Evolutionary conservation across 139 green algal species (phyloP), one percentile per base, ranked within the genome.

Genomic region (Limnomonas spitsbergensis): DNA sequence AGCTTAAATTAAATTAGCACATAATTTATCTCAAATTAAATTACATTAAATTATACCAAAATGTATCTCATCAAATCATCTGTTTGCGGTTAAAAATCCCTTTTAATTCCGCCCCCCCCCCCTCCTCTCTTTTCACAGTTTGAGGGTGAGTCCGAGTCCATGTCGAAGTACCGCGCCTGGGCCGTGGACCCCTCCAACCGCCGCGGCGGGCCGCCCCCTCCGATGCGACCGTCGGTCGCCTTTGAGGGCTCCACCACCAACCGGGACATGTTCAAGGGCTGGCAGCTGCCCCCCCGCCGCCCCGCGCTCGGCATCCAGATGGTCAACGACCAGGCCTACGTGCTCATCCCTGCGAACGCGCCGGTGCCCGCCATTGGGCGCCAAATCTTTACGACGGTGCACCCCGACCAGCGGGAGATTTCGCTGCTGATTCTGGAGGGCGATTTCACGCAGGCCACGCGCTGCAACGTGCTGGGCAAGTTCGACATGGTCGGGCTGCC

Each of bases 401-500:
- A 89, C 73, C 73, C 87, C 76, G 77, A 85, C 71, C 87, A 91
- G 83, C 68, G 54, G 9, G 85, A 91, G 75, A 84, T 93, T 36
- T 86, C 75, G 66, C 56, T 93, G 37, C 75, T 90, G 56, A 78
- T 93, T 32, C 85, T 90, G 37, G 75, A 86, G 76, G 89, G 89
- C 29, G 85, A 89, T 70, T 83, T 77, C 39, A 29, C 56, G 2
- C 66, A 84, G 40, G 87, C 89, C 36, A 82, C 72, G n/a, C 74
- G 73, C 47, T 90, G 89, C 80, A 75, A 75, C 53, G 79, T 89
- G 53, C 80, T 93, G 69, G 89, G 89, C 0, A 85, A 91, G 74
- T 90, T 93, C 67, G 81, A 91, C 74, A 83, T 93, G n/a, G 74
- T 53, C 14, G 82, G 82, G 2, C 67, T 93, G 38, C 87, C 87